phyloP scores from a whole-genome alignment of 2,329 filamentous ascomycete species.

The Penicillium brasilianum region DNA sequence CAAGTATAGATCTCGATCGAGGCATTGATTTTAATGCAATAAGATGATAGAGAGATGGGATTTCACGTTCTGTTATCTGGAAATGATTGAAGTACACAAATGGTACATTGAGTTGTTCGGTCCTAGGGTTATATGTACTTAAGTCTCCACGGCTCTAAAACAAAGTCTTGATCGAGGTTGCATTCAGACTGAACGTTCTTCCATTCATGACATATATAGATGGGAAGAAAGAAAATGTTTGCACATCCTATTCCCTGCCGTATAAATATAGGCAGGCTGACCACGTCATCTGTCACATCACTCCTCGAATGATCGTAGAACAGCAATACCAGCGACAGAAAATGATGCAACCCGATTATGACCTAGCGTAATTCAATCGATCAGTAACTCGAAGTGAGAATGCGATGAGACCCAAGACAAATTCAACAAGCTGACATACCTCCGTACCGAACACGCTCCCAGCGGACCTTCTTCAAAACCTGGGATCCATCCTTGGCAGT shows the following conservation, averaged over 20 bases:
- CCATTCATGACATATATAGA: neutral
- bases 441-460: slow-evolving; percentile 51
- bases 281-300: slow-evolving; percentile 18
- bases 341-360: slow-evolving; percentile 50
- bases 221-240: too few relatives aligned
- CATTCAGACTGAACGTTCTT: neutral
- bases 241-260: neutral
- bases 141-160: neutral
- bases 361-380: slow-evolving; percentile 30
- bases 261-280: neutral
- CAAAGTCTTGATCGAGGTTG: neutral
- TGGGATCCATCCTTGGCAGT: slow-evolving; percentile 19
- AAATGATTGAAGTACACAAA: neutral
- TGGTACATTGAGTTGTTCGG: neutral
- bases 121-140: neutral
- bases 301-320: slow-evolving; percentile 45
- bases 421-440: slow-evolving; percentile 39
- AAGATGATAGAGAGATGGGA: too few relatives aligned
- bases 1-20: slow-evolving; percentile 22
- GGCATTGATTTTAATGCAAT: slow-evolving; percentile 17
- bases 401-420: neutral
- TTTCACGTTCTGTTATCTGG: neutral
- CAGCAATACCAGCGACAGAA: slow-evolving; percentile 44
- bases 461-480: slow-evolving; percentile 47
- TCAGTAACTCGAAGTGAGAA: neutral